A percentile compares a stretch with the other conserved stretches of the same genome.
phyloP scores from a whole-genome alignment of 192 early-diverging fungal genomes.

The Linnemannia hyalina region DNA sequence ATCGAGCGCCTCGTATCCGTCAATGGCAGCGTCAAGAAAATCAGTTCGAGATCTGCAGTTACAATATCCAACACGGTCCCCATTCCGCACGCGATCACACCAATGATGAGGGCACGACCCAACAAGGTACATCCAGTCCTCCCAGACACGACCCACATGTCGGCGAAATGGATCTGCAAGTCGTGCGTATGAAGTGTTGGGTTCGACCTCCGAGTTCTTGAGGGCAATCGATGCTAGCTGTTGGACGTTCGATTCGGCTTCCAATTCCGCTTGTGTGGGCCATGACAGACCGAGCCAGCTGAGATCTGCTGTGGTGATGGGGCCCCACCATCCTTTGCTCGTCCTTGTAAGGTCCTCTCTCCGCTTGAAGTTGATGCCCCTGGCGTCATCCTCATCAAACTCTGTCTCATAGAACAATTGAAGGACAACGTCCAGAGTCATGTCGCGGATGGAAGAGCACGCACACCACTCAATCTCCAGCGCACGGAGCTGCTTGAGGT shows the following conservation, averaged over 20 bases:
- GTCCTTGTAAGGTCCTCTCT: not conserved
- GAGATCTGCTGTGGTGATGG: not conserved
- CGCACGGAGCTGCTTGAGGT: not conserved
- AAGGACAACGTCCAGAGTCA: not conserved
- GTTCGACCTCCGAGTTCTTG: not conserved
- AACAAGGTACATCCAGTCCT: conserved; percentile 6
- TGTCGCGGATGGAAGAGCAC: not conserved
- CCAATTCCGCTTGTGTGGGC: not conserved
- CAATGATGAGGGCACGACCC: not conserved
- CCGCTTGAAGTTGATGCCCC: not conserved
- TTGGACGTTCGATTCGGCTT: not conserved
- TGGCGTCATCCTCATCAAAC: conserved; percentile 2
- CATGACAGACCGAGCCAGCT: conserved; percentile 3
- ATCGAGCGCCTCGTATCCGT: too few relatives aligned
- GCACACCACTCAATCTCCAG: conserved; percentile 7
- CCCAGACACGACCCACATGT: not conserved
- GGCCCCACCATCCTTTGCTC: not conserved
- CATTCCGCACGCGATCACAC: not conserved
- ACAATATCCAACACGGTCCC: too few relatives aligned
- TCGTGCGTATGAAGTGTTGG: not conserved
- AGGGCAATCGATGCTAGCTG: too few relatives aligned
- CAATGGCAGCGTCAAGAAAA: too few relatives aligned
- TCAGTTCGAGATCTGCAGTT: too few relatives aligned
- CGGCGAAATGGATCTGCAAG: not conserved
- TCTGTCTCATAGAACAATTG: conserved; percentile 1